Percentiles rank a stretch among this genome's conserved stretches.
phyloP scores from a whole-genome alignment of 2,329 filamentous ascomycete genomes.

The Sporothrix mexicana region DNA sequence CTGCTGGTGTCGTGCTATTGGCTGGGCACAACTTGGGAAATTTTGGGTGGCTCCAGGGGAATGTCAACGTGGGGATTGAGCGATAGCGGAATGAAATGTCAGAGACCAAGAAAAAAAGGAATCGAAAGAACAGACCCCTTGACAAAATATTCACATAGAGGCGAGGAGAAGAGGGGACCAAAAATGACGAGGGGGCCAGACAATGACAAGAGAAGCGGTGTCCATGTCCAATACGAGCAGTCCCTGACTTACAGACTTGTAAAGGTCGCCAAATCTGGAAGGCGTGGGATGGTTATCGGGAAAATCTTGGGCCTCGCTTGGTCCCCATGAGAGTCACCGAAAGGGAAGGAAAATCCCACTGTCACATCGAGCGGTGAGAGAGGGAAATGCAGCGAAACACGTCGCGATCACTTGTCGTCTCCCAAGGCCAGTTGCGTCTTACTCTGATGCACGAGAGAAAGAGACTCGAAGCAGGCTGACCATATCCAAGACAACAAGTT shows the following conservation, averaged over 20 bases:
- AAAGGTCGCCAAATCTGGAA: slow-evolving; percentile 21
- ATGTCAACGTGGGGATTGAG: not conserved
- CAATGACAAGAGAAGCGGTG: not conserved
- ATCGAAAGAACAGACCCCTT: not conserved
- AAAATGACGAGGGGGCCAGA: not conserved
- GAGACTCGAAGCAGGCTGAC: not conserved
- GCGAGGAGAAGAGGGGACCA: not conserved
- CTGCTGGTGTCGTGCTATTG: slow-evolving; percentile 25
- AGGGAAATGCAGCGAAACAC: not conserved
- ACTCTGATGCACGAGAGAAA: not conserved
- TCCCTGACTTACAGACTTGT: not conserved
- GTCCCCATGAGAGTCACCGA: not conserved
- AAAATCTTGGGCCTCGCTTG: too few species aligned
- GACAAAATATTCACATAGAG: not conserved
- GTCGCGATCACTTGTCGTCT: not conserved
- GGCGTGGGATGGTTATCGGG: not conserved
- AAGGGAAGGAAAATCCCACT: not conserved
- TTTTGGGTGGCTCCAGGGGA: not conserved
- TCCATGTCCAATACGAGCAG: slow-evolving; percentile 8
- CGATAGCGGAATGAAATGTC: not conserved
- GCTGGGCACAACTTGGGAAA: slow-evolving; percentile 19
- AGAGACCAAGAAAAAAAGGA: not conserved
- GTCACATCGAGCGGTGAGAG: not conserved
- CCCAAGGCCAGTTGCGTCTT: not conserved
- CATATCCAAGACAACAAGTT: slow-evolving; percentile 5